Base-by-base conservation (phyloP, 148 eudicot species). In the Fagopyrum tataricum region DNA sequence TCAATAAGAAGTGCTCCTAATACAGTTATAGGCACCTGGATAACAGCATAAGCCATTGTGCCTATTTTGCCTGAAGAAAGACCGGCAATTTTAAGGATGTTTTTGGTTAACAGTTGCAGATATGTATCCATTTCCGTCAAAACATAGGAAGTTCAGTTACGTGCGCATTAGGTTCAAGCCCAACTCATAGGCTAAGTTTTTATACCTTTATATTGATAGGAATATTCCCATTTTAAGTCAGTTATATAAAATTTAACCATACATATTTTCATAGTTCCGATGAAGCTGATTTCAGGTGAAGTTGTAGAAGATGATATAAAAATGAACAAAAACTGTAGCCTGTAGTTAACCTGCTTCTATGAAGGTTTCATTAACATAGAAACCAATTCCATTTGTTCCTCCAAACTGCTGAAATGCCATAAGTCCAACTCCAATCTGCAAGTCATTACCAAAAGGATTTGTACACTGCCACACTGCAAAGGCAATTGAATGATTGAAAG, bases 401-500 rank as follows among this genome's bases (percentile, higher is more conserved):
- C 86, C 92, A 77, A 83, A 82, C 81, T 93, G 98, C 75, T 93
- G 98, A 72, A 85, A 89, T 23, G 89, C 78, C 98, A 93, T 93
- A 58, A 93, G 69, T 68, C 96, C 96, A n/a, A 89, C 89, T 24
- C 89, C 96, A 53, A 93, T 84, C 98, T 93, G 68, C 74, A 75
- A 39, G 69, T 4, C 21, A 62, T 26, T 74, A 40, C 51, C 67
- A 58, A 73, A 68, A 41, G 71, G 26, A 15, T n/a, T 23, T 68
- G 71, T 41, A 68, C 41, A 40, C 4, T 61, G 52, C 8, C 31
- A 56, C 2, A 41, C 5, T n/a, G 24, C 51, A 70, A 43, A 9
- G 44, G 44, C 10, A 13, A n/a, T 4, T 23, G 23, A 39, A 23
- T 24, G 8, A 1, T 18, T 21, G 11, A 7, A 55, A 8, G 9